These are phyloP conservation scores for Kwoniella botswanensis DNA, from an alignment of 768 basidiomycete genomes.

Conservation along the genomic window DNA sequence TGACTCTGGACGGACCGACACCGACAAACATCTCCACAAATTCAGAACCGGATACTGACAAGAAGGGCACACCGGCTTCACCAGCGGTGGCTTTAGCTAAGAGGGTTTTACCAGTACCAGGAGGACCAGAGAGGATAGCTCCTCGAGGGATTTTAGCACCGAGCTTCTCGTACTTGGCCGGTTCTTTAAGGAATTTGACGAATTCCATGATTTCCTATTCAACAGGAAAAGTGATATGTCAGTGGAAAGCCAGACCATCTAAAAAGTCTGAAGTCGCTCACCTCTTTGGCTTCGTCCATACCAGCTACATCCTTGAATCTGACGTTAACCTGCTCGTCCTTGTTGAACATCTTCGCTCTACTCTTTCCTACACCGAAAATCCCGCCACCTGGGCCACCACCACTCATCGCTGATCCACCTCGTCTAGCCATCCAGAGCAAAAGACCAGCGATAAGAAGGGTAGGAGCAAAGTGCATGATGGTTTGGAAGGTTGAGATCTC, in stretches of 20 bases:
- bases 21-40: conserved; percentile 99
- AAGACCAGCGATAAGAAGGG: conserved; percentile 85
- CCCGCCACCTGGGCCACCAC: conserved; percentile 72
- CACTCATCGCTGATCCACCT: conserved; percentile 64
- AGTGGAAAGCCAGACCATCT: neutral
- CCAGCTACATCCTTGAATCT: conserved; percentile 97
- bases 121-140: conserved; percentile 61
- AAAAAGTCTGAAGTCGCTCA: neutral
- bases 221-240: neutral
- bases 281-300: conserved; percentile 98
- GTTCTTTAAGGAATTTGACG: conserved; percentile 97
- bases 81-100: conserved; percentile 98
- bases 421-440: conserved; percentile 84
- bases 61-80: conserved; percentile 96
- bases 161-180: conserved; percentile 88
- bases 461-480: conserved; percentile 90
- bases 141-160: conserved; percentile 83
- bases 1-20: conserved; percentile 94
- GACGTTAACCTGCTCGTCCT: conserved; percentile 90
- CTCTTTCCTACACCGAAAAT: conserved; percentile 98
- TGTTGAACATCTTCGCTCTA: conserved; percentile 91
- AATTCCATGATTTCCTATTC: conserved; percentile 94
- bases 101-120: conserved; percentile 97
- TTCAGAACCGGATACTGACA: conserved; percentile 97
- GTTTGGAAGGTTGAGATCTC: conserved; percentile 85